Evolutionary conservation across 441 rosid species (phyloP), one percentile per base, ranked within the genome.

Genomic region (Euphorbia corollata): DNA sequence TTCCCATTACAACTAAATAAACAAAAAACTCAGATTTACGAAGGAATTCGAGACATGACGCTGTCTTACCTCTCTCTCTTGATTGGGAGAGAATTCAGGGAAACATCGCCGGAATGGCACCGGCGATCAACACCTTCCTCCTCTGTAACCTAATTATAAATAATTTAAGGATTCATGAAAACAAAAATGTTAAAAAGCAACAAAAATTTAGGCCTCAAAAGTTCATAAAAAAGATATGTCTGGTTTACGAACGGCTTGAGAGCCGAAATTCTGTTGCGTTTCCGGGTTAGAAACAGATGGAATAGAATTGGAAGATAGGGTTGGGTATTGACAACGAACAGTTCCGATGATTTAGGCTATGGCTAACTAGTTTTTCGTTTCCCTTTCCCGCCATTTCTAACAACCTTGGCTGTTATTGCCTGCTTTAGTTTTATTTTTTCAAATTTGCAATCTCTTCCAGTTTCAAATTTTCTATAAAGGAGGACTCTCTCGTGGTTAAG

Each of bases 1-100:
- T 39, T 59, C 68, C 82, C 92, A 82, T 86, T 32, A 43, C 20
- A 68, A 54, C 86, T 76, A 78, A 60, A 67, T 2, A 15, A 71
- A 69, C 48, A 19, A 15, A 20, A 1, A 57, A 16, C n/a, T 19
- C 20, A 63, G 48, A 8, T 53, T 34, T 5, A 5, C 4, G 27
- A 6, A 47, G 10, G 41, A 10, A 56, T 11, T 5, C 3, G 2
- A n/a, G 24, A 39, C 4, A 15, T n/a, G 48, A 6, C 27, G 4
- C 19, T 20, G 20, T 19, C 45, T 39, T 41, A 69, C 67, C 61
- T 62, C 36, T 12, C 8, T 53, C 7, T 5, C 45, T 38, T 18
- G 43, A 36, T 38, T 16, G 61, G 38, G 59, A 38, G 16, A 27
- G 50, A 50, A 47, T 6, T 24, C 27, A 19, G 13, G 56, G 4